Evolutionary conservation across 352 stramenopile genomes (phyloP), one percentile per base, ranked within the genome.

Genomic region (Phytopythium aichiense): DNA sequence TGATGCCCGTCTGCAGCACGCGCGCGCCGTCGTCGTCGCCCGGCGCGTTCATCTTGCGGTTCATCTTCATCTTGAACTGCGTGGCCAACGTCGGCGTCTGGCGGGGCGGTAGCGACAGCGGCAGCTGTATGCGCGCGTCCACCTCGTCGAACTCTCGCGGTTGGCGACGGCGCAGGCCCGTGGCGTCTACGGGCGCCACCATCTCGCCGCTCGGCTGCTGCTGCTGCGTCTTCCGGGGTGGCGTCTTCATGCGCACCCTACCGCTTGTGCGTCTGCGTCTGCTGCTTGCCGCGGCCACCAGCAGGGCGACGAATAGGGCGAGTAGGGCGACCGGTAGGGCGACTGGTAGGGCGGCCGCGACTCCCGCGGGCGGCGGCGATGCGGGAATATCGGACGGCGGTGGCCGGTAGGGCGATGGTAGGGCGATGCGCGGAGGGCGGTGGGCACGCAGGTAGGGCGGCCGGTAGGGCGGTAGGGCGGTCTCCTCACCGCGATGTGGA

Each of bases 111-210:
- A 30, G 8, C 22, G 51, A 30, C 37, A 91, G 56, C n/a, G 82
- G 82, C 68, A 91, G 88, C 16, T 79, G 79, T 61, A 91, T 91
- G 68, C 76, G 66, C 57, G 76, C 80, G 69, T 91, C 82, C 63
- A 91, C 82, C 28, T 87, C 81, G 53, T 82, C 69, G 37, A 73
- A 74, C 16, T 50, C 52, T 13, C 30, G 56, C 18, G 23, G 45
- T 30, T 40, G 56, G 42, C 46, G 45, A 1, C 57, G 46, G 15
- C 33, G 45, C 20, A 52, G 56, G 25, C 56, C 40, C 28, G 71
- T 64, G 22, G 58, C 64, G 61, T 76, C 75, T 68, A 79, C 75
- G 33, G 22, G 35, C 52, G 43, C 43, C n/a, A 54, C 18, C 50
- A 48, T 6, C 25, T 60, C 58, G 52, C 5, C 23, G 56, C 23